These are phyloP conservation scores for Leucaena leucocephala DNA, from an alignment of 306 rosid species.

Conservation along the genomic window DNA sequence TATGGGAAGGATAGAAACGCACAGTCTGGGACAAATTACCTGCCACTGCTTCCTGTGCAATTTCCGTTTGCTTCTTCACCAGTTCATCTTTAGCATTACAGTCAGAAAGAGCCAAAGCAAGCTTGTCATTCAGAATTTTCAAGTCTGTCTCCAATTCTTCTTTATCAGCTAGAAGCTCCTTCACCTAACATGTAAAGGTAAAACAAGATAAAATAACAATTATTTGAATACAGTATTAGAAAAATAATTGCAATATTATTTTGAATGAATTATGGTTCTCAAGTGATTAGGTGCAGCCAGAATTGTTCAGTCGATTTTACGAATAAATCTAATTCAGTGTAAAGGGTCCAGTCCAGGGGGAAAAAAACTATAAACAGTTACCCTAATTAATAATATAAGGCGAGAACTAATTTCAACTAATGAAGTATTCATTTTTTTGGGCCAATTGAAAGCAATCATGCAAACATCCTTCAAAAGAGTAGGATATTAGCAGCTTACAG, in stretches of 20 bases:
- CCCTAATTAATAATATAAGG: neutral
- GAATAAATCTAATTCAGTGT: slow-evolving; percentile 15
- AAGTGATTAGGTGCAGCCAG: neutral
- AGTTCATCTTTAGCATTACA: slow-evolving; percentile 65
- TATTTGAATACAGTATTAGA: neutral
- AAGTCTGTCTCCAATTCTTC: slow-evolving; percentile 58
- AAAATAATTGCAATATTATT: neutral
- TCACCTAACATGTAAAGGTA: slow-evolving; percentile 34
- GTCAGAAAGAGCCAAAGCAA: slow-evolving; percentile 58
- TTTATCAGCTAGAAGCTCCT: slow-evolving; percentile 54
- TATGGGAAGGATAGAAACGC: neutral
- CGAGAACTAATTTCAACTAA: neutral
- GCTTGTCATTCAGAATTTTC: slow-evolving; percentile 51
- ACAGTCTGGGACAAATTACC: slow-evolving; percentile 36
- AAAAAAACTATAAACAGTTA: neutral
- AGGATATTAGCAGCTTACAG: neutral
- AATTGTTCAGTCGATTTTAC: neutral
- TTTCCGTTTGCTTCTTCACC: slow-evolving; percentile 55
- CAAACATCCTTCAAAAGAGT: neutral
- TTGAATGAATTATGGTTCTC: neutral
- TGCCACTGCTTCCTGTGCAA: slow-evolving; percentile 59
- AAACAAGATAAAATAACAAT: slow-evolving; percentile 6
- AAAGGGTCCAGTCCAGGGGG: neutral
- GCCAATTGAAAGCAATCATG: neutral
- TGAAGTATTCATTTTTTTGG: neutral